A percentile compares a stretch with the other conserved stretches of the same genome.
phyloP scores from a whole-genome alignment of 257 asterid species.

The Ballota nigra region DNA sequence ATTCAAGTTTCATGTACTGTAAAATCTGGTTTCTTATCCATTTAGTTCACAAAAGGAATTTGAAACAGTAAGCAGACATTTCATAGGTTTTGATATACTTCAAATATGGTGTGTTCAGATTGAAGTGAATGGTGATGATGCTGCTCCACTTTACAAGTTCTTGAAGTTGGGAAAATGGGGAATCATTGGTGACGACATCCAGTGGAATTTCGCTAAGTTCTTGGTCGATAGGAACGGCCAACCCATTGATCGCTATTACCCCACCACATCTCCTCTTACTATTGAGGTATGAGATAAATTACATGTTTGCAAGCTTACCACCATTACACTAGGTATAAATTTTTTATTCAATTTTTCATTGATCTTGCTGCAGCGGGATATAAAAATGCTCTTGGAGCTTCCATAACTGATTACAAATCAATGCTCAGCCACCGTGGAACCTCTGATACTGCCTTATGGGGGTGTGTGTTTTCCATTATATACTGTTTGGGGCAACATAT shows the following conservation, averaged over 20 bases:
- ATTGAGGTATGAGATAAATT: slow-evolving; percentile 45
- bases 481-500: not conserved
- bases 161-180: slow-evolving; percentile 83
- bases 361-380: slow-evolving; percentile 42
- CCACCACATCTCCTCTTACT: slow-evolving; percentile 75
- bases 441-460: not conserved
- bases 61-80: not conserved
- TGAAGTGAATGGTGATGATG: slow-evolving; percentile 69
- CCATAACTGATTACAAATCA: slow-evolving; percentile 23
- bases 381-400: slow-evolving; percentile 44
- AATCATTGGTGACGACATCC: slow-evolving; percentile 70
- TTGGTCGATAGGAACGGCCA: slow-evolving; percentile 72
- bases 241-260: slow-evolving; percentile 71
- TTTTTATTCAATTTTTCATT: slow-evolving; percentile 10
- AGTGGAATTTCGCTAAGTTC: slow-evolving; percentile 90
- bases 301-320: not conserved
- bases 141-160: slow-evolving; percentile 80
- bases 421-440: not conserved
- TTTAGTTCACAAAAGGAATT: not conserved
- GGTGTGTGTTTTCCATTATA: not conserved
- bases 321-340: not conserved
- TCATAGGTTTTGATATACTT: not conserved
- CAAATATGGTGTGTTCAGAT: slow-evolving; percentile 32
- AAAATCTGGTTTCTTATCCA: too few species aligned
- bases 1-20: not conserved